Percentiles rank a stretch among this genome's conserved stretches.
phyloP scores from a whole-genome alignment of 495 filamentous ascomycete species.

The Penicillium ucsense region DNA sequence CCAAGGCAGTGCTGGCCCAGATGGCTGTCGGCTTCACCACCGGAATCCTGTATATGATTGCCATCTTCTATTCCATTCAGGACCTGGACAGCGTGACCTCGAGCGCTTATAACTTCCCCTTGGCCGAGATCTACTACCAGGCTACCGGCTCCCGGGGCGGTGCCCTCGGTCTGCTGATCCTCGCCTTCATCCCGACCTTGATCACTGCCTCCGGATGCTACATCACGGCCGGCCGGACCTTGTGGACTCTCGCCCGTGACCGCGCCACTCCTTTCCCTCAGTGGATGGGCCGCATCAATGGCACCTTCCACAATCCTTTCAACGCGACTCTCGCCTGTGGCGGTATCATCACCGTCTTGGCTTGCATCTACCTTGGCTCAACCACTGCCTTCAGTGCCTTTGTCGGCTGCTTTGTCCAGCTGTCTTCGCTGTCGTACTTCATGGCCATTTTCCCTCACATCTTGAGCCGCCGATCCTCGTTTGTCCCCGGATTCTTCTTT shows the following conservation, averaged over 20 bases:
- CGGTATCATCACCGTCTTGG: conserved; percentile 52
- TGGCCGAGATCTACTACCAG: conserved; percentile 71
- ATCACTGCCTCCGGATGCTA: conserved; percentile 57
- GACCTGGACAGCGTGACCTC: conserved; percentile 26
- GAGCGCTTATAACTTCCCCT: conserved; percentile 53
- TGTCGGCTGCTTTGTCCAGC: conserved; percentile 60
- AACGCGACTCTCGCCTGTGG: conserved; percentile 56
- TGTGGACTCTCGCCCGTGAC: conserved; percentile 76
- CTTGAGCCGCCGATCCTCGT: conserved; percentile 50
- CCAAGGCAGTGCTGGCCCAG: conserved; percentile 43
- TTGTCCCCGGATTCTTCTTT: conserved; percentile 60
- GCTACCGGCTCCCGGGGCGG: conserved; percentile 60
- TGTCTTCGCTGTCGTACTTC: conserved; percentile 64
- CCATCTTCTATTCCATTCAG: conserved; percentile 44
- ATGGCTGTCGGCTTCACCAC: conserved; percentile 41
- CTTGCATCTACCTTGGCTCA: conserved; percentile 63
- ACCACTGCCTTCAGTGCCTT: conserved; percentile 69
- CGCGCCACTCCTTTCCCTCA: conserved; percentile 39
- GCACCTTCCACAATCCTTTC: conserved; percentile 51
- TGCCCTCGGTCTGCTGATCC: conserved; percentile 45
- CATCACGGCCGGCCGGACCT: conserved; percentile 71
- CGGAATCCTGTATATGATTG: conserved; percentile 40
- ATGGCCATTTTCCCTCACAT: conserved; percentile 69
- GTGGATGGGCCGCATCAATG: conserved; percentile 31
- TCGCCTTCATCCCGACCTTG: conserved; percentile 56